A percentile compares a stretch with the other conserved stretches of the same genome.
phyloP scores from a whole-genome alignment of 2,329 filamentous ascomycete genomes.

The Trichoderma sp. region DNA sequence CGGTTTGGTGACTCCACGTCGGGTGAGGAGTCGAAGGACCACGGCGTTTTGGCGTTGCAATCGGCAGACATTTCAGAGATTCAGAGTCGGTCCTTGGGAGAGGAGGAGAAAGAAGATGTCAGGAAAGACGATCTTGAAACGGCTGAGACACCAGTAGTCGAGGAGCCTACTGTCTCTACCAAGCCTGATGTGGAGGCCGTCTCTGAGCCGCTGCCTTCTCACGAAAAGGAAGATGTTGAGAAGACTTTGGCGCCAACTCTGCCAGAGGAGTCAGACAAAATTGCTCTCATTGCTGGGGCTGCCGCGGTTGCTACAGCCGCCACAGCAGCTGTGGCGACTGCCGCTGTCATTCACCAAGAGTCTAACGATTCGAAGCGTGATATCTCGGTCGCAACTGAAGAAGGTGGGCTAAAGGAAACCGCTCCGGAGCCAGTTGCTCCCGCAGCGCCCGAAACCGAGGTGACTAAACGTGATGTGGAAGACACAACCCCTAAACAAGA shows the following conservation, averaged over 20 bases:
- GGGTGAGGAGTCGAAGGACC: conserved; percentile 25
- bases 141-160: conserved; percentile 12
- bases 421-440: conserved; percentile 13
- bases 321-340: conserved; percentile 14
- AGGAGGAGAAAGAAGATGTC: conserved; percentile 27
- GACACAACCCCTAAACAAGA: conserved; percentile 1
- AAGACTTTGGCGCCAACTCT: conserved; percentile 3
- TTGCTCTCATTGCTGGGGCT: conserved; percentile 15
- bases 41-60: conserved; percentile 30
- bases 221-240: conserved; percentile 9
- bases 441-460: conserved; percentile 14
- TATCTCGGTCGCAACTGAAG: not conserved
- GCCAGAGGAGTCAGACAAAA: conserved; percentile 6
- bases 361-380: not conserved
- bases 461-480: conserved; percentile 11
- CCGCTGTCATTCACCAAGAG: conserved; percentile 9
- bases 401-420: conserved; percentile 10
- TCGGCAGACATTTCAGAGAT: conserved; percentile 28
- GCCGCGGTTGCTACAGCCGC: conserved; percentile 12
- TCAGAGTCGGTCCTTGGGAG: conserved; percentile 22
- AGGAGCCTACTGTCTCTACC: conserved; percentile 13
- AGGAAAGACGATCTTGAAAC: conserved; percentile 16
- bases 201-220: conserved; percentile 14
- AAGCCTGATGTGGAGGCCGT: conserved; percentile 17
- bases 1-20: conserved; percentile 29